A percentile compares a stretch with the other conserved stretches of the same genome.
Evolutionary conservation across 2,329 filamentous ascomycete genomes (phyloP).

Genomic region (Aspergillus pseudoviridinutans): DNA sequence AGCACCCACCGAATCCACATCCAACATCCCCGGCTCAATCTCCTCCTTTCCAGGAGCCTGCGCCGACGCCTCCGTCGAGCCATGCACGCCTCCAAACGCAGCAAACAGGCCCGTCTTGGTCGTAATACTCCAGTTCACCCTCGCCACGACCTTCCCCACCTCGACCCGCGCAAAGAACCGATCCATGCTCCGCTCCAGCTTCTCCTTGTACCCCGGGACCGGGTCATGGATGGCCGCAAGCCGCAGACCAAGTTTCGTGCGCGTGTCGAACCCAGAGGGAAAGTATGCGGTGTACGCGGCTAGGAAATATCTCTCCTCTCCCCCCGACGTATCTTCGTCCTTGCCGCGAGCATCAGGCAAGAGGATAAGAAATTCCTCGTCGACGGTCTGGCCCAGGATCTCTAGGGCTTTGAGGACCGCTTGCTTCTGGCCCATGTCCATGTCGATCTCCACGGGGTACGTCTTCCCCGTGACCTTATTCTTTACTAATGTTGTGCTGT

Average conservation of each 20-base stretch:
- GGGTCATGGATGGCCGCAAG: slow-evolving; percentile 56
- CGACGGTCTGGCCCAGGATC: slow-evolving; percentile 50
- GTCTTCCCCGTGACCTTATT: slow-evolving; percentile 46
- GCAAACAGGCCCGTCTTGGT: slow-evolving; percentile 39
- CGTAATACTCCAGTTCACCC: slow-evolving; percentile 50
- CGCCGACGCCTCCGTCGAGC: slow-evolving; percentile 8
- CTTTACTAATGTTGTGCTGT: too few relatives aligned
- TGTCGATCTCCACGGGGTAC: slow-evolving; percentile 34
- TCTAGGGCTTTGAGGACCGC: slow-evolving; percentile 32
- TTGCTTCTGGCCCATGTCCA: background rate
- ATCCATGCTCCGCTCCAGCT: slow-evolving; percentile 59
- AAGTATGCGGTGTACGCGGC: slow-evolving; percentile 55
- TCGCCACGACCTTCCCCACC: slow-evolving; percentile 51
- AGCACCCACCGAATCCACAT: slow-evolving; percentile 39
- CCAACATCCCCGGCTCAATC: slow-evolving; percentile 34
- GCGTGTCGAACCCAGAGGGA: slow-evolving; percentile 56
- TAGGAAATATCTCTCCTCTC: slow-evolving; percentile 52
- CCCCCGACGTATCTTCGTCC: too few relatives aligned
- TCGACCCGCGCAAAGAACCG: slow-evolving; percentile 55
- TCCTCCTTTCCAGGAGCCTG: slow-evolving; percentile 15
- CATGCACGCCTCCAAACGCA: slow-evolving; percentile 36
- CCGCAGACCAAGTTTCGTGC: slow-evolving; percentile 50
- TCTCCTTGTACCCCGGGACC: slow-evolving; percentile 55
- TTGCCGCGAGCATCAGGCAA: slow-evolving; percentile 39
- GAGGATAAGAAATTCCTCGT: slow-evolving; percentile 59